phyloP scores from a whole-genome alignment of 805 yeast genomes.

The Komagataella populi region DNA sequence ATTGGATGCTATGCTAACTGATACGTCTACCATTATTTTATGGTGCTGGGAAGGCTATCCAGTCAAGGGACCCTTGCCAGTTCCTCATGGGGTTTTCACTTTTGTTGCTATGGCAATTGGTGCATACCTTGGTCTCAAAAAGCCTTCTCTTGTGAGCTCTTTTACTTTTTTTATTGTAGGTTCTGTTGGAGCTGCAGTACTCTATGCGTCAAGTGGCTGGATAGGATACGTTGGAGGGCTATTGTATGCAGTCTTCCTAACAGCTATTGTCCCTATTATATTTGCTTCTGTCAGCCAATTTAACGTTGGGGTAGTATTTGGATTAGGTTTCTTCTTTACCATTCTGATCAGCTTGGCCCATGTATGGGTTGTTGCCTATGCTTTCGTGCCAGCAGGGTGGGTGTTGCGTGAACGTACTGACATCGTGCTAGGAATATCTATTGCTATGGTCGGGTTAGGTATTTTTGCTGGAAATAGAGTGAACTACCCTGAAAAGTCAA shows the following conservation, averaged over 20 bases:
- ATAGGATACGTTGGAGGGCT: conserved; percentile 64
- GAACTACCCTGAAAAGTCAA: not conserved
- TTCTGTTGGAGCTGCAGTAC: conserved; percentile 31
- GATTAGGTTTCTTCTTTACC: conserved; percentile 32
- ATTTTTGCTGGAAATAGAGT: conserved; percentile 22
- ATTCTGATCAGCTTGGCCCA: conserved; percentile 59
- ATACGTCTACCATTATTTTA: conserved; percentile 72
- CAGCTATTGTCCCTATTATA: conserved; percentile 45
- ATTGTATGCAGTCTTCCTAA: conserved; percentile 43
- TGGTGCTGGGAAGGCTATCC: conserved; percentile 98
- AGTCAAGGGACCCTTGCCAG: conserved; percentile 73
- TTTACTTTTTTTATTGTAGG: conserved; percentile 16
- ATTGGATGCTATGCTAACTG: conserved; percentile 63
- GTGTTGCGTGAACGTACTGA: conserved; percentile 81
- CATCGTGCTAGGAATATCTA: conserved; percentile 46
- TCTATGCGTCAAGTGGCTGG: conserved; percentile 53
- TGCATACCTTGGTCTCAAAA: conserved; percentile 24
- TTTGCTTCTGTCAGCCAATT: conserved; percentile 43
- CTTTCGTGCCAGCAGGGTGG: conserved; percentile 94
- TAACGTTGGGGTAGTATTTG: conserved; percentile 40
- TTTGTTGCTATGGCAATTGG: conserved; percentile 50
- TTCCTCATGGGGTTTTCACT: conserved; percentile 67
- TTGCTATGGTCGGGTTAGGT: conserved; percentile 39
- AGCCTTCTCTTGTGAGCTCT: not conserved
- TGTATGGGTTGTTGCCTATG: conserved; percentile 97